Base-by-base conservation (phyloP, 179 eudicot genomes). In the Sideroxylon spinosum region DNA sequence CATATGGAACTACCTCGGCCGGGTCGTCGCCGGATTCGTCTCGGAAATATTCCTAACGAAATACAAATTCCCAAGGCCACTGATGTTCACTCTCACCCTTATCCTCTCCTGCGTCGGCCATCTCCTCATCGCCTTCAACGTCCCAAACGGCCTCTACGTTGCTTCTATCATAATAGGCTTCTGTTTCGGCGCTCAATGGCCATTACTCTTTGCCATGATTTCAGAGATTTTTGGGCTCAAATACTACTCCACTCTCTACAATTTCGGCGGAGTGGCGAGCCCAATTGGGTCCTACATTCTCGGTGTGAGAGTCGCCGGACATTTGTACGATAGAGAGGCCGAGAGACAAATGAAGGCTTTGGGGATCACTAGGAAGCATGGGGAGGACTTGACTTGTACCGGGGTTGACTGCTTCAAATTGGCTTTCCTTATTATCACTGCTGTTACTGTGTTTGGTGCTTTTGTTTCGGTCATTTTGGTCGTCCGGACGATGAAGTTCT, bases 181-280 rank as follows among this genome's bases (percentile, higher is more conserved):
- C 59, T 86, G 85, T 60, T 86, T 86, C 20, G 88, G 88, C 0
- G 89, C 89, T 3, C 89, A 86, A 53, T 86, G 89, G 89, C 89
- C 89, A n/a, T 62, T 84, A 19, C 87, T 86, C 2, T 84, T 86
- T 63, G 89, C 89, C 1, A 86, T 86, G 49, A 86, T 86, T 1
- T 86, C 86, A 0, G 89, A 86, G 63, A 49, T 86, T 19, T 86
- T 86, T 13, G 89, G 89, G 2, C 87, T 86, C 4, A 86, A 86
- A 48, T 86, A 86, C 53, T 86, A 86, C 78, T 86, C 89, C 8
- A 86, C 89, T 1, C 65, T 86, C 19, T 86, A 82, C 77, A 84
- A 86, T 46, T 86, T 86, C 8, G 89, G 86, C 0, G 20, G 82
- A 0, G 87, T 82, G 71, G 89, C 89, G 0, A 86, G 89, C 74